These are phyloP conservation scores for Tothia fuscella DNA, from an alignment of 2,329 filamentous ascomycete species.

Conservation along the genomic window DNA sequence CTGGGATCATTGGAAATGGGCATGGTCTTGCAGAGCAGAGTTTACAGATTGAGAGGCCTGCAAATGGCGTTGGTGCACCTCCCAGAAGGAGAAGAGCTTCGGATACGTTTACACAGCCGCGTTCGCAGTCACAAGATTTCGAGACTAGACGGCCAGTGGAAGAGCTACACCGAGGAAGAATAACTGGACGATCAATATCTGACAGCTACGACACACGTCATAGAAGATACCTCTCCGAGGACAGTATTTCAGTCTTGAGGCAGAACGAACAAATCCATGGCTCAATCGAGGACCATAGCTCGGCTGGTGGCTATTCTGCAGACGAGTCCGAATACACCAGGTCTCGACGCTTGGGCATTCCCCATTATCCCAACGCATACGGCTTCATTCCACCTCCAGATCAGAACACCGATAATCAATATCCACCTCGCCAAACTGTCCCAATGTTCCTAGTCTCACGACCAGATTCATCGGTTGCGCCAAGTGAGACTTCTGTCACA, in stretches of 20 bases:
- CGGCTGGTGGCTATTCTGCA: constrained; percentile 21
- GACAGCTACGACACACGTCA: constrained; percentile 14
- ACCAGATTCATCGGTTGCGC: no score
- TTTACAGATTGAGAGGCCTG: not conserved
- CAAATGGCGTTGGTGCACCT: not conserved
- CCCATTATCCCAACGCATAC: not conserved
- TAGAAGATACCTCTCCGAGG: constrained; percentile 22
- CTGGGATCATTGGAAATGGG: not conserved
- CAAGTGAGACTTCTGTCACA: no score
- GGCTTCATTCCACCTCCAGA: not conserved
- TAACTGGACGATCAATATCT: constrained; percentile 17
- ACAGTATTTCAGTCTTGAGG: constrained; percentile 23
- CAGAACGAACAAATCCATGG: constrained; percentile 12
- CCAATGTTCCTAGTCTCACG: constrained; percentile 2
- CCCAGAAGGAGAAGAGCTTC: constrained; percentile 2
- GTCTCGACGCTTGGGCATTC: constrained; percentile 1
- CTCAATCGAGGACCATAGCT: constrained; percentile 8
- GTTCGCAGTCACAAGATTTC: not conserved
- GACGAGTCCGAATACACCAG: constrained; percentile 17
- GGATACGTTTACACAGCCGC: not conserved
- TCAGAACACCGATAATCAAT: no score
- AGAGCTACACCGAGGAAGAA: constrained; percentile 16
- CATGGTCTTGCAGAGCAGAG: not conserved
- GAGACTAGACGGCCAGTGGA: no score
- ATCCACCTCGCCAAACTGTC: no score